Base-by-base conservation (phyloP, 495 filamentous ascomycete species). In the Talaromyces borbonicus region DNA sequence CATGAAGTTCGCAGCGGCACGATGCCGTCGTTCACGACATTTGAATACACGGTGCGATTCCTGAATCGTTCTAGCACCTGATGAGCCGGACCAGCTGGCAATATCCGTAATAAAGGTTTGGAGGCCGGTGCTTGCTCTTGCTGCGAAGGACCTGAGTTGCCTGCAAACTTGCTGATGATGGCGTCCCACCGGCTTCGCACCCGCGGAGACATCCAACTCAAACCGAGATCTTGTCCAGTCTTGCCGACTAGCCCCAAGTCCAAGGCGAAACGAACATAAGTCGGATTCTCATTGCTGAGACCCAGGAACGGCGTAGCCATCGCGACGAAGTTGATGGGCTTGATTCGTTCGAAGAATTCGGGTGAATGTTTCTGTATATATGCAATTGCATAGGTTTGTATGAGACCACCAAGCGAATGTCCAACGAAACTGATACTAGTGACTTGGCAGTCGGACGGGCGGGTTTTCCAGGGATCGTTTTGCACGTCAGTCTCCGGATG, bases 11-110 rank as follows among this genome's bases (percentile, higher is more conserved):
- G 77, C 29, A 97, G 60, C 2, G 92, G 92, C 5, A 98, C 92
- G 57, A 98, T 96, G 2, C 92, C 92, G 65, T 98, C 92, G 63
- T 98, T 98, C 33, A 98, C 93, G 22, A 97, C 88, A 56, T 98
- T 98, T 1, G 90, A 94, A 58, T 98, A 98, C 1, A 96, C 72
- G 0, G 92, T 98, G 14, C 93, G 73, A 56, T 92, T 94, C 36
- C 87, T 74, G 55, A 97, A 98, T 60, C 83, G 86, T 54, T 81
- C 77, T 42, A 98, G 66, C 0, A 85, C 89, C 30, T 79, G 76
- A 63, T 97, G 90, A 5, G 92, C 92, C 22, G 93, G 92, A 15
- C 92, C 92, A 19, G 87, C 90, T 0, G 92, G 92, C 12, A 98
- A 63, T 50, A 97, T 94, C 18, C 92, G 79, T 15, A 98, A 65